Base-by-base conservation (phyloP, 495 filamentous ascomycete genomes). In the Clohesyomyces aquaticus region DNA sequence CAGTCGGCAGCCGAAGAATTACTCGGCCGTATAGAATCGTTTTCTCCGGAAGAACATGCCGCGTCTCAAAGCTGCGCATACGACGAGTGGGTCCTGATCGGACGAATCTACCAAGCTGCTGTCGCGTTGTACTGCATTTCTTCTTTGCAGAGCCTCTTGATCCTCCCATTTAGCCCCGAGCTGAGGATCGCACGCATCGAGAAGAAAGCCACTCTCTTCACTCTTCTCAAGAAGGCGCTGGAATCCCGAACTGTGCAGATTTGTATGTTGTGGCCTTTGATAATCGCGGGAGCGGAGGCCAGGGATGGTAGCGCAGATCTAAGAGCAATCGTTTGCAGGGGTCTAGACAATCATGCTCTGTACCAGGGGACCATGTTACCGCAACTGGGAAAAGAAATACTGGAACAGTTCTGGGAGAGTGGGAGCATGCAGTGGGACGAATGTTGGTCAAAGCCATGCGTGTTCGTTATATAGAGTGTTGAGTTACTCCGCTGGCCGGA, bases 1-100 rank as follows among this genome's bases (percentile, higher is more conserved):
- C 25, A 45, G 4, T 26, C 8, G 10, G 42, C 32, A 43, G 59
- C 59, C 12, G 32, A 61, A 25, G 35, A 53, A n/a, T n/a, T 53
- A 2, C 48, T 61, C 8, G 29, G 9, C 4, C 19, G 43, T 22
- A 42, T 54, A 4, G 22, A 45, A 1, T 14, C 28, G 2, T 61
- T 61, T 23, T 43, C 22, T 4, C 29, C 49, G 14, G 32, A 38
- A 38, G 32, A 38, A 38, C 14, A 38, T 38, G 32, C 32, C 32
- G 32, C 32, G 6, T 6, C 32, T 14, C 32, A 38, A 38, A 14
- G 14, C 32, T 38, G 6, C 32, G 32, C 6, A 14, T 14, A 38
- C 6, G 32, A 38, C 6, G 32, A 38, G 32, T 38, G 32, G 32
- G 6, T 38, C 14, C 32, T 38, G 6, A 6, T 38, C 6, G 6